These are phyloP conservation scores for Xylaria nigripes DNA, from an alignment of 495 filamentous ascomycete genomes.

Conservation along the genomic window DNA sequence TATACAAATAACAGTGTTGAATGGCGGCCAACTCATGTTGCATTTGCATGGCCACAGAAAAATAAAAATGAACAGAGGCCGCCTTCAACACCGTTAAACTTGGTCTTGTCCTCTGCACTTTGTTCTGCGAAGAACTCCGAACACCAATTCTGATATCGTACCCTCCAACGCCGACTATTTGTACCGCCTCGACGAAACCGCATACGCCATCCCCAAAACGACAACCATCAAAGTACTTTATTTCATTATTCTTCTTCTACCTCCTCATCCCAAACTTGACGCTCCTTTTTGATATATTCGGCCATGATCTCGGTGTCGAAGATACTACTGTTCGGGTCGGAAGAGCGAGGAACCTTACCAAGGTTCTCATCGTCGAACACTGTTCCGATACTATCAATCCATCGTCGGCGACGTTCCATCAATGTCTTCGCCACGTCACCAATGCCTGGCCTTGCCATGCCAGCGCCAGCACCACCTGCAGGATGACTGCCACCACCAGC, in stretches of 20 bases:
- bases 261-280: slow-evolving; percentile 69
- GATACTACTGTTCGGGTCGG: slow-evolving; percentile 43
- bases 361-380: slow-evolving; percentile 68
- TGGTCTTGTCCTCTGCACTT: too few species aligned
- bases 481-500: slow-evolving; percentile 47
- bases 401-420: slow-evolving; percentile 80
- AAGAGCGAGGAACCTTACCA: slow-evolving; percentile 37
- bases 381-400: slow-evolving; percentile 78
- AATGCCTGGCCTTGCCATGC: slow-evolving; percentile 68
- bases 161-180: not conserved
- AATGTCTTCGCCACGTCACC: slow-evolving; percentile 81
- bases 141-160: slow-evolving; percentile 9
- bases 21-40: too few species aligned
- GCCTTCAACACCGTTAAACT: too few species aligned
- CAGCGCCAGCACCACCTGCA: slow-evolving; percentile 38
- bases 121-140: too few species aligned
- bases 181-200: not conserved
- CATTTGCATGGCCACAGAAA: too few species aligned
- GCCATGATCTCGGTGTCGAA: slow-evolving; percentile 52
- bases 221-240: not conserved
- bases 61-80: too few species aligned
- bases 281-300: slow-evolving; percentile 55
- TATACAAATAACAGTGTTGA: too few species aligned
- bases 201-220: not conserved
- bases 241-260: slow-evolving; percentile 46